Evolutionary conservation across 179 eudicot genomes (phyloP).

Genomic region (Corrigiola litoralis): DNA sequence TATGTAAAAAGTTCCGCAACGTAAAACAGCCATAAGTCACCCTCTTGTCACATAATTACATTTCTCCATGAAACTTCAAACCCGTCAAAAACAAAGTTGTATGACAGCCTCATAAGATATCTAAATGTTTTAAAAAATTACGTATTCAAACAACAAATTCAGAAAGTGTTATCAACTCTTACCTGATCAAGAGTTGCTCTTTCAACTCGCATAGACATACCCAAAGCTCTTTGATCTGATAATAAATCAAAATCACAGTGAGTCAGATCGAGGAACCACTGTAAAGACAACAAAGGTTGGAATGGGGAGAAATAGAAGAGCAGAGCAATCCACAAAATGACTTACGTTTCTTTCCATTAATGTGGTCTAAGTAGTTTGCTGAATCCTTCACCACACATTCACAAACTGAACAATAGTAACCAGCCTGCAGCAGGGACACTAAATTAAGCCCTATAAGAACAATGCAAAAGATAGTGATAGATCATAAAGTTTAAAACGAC

Average conservation of each 20-base stretch:
- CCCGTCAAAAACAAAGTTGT: too few species aligned
- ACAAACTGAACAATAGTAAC: slow-evolving; percentile 93
- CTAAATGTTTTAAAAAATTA: background rate
- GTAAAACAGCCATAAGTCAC: too few species aligned
- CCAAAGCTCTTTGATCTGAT: slow-evolving; percentile 98
- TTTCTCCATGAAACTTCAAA: too few species aligned
- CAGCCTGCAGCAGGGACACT: slow-evolving; percentile 62
- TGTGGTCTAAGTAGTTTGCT: slow-evolving; percentile 94
- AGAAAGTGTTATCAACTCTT: background rate
- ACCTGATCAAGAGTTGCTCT: slow-evolving; percentile 94
- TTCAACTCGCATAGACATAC: slow-evolving; percentile 97
- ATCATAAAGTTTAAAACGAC: background rate
- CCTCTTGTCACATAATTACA: too few species aligned
- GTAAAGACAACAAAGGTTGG: background rate
- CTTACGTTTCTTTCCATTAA: slow-evolving; percentile 98
- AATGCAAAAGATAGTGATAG: background rate
- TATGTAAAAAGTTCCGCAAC: too few species aligned
- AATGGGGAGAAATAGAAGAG: background rate
- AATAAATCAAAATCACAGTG: slow-evolving; percentile 3
- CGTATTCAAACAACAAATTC: background rate
- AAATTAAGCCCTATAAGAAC: background rate
- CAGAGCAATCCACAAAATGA: background rate
- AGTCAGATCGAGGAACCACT: slow-evolving; percentile 3
- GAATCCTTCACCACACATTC: slow-evolving; percentile 98
- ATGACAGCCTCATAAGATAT: too few species aligned